Evolutionary conservation across 139 green algal genomes (phyloP), one percentile per base, ranked within the genome.

Genomic region (Chlorella sp.): DNA sequence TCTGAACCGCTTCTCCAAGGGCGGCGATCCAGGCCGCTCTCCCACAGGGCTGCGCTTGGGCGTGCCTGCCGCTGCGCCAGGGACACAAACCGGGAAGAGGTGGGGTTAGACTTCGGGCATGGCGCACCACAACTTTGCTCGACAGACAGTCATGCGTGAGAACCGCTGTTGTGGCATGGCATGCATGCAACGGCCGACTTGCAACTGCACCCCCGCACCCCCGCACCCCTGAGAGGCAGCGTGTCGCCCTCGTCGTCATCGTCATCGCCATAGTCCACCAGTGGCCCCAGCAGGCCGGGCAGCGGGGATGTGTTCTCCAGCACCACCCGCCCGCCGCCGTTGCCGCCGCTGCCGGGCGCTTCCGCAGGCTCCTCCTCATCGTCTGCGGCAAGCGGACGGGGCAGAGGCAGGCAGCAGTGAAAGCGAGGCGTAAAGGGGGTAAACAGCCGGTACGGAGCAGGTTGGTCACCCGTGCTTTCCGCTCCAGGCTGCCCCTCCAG

Each of bases 201-300:
- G 34, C 17, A 9, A 44, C 1, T 28, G 67, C 67, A 48, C n/a
- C 28, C 44, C 73, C 46, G 11, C 30, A 8, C 9, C 1, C 44
- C n/a, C 75, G 22, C 77, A 84, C 79, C 81, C n/a, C 85, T 40
- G 28, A 83, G 41, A 32, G 74, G 77, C 85, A 85, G 79, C 5
- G 77, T 75, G 41, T 86, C 81, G 30, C 65, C 81, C 46, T 87
- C 83, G 6, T 81, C 88, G 20, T 92, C 90, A 11, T 92, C 87
- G 30, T 92, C 90, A 22, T 93, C 90, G 1, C 83, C 86, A 72
- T 91, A 91, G 38, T 91, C 90, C 24, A 89, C 89, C n/a, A 92
- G 75, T 2, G 43, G 44, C 48, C 73, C 41, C 36, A 73, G 73
- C 76, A 88, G 69, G 28, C 48, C 51, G 0, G 82, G 82, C 38